Evolutionary conservation across 2,329 filamentous ascomycete species (phyloP), one percentile per base, ranked within the genome.

Genomic region (Hypomyces rosellus): DNA sequence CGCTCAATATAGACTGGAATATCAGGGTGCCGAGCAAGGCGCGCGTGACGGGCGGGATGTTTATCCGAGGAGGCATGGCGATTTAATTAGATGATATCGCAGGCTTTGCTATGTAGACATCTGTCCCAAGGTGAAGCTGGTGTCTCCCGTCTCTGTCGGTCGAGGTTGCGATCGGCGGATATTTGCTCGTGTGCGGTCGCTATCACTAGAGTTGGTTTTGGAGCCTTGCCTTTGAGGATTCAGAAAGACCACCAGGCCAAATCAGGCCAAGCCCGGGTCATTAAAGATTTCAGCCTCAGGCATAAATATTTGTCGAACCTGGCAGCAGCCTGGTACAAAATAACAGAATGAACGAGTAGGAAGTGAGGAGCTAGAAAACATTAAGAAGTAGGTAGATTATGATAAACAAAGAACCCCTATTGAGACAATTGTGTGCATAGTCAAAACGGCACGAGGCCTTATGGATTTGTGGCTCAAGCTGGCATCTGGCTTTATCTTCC

Each of bases 31-130:
- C 80, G 61, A 99, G 84, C 50, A 92, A 77, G 60, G 81, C 82
- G 56, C 93, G 86, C 44, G 93, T 97, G 59, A 96, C 82, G 30
- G 93, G 92, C 53, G 93, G 93, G 56, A 97, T 85, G 65, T 95
- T 96, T 72, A 96, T 79, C 74, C 92, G 85, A 48, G 85, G 78
- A 62, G 88, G 80, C 89, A 95, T 86, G 65, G 62, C 69, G 69
- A 60, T 54, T 46, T 46, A 54, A 48, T 58, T 48, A 46, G 49
- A 44, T 20, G 20, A 3, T 20, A 20, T 20, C 20, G 20, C 3
- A 30, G 25, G 25, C 25, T 30, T 30, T 30, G 25, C 25, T 30
- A 30, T 30, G 25, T 30, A 30, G 25, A 30, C 25, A 30, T 30
- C 25, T 30, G 25, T 8, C 3, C 25, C 25, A 30, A 6, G 25